Conservation (phyloP, 768 basidiomycete genomes). For the Xanthoconium purpureum region DNA sequence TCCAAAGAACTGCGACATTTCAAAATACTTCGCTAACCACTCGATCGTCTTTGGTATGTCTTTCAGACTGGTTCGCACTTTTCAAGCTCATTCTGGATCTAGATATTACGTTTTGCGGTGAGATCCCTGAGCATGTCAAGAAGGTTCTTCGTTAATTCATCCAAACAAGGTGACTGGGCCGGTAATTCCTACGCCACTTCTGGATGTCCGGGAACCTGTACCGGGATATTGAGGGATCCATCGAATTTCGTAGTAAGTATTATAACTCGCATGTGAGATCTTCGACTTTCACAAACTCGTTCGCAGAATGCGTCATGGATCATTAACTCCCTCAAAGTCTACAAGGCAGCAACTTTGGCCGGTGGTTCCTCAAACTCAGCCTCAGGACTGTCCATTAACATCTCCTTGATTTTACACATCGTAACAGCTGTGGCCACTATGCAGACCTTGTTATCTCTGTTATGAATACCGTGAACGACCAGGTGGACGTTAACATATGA, state of each 20-base stretch:
- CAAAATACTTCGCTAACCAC: slow-evolving; percentile 62
- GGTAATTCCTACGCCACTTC: slow-evolving; percentile 76
- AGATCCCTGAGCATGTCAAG: slow-evolving; percentile 15
- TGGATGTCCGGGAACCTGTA: slow-evolving; percentile 73
- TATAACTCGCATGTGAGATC: background rate
- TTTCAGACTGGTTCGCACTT: background rate
- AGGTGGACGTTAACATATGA: slow-evolving; percentile 1
- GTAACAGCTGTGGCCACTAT: slow-evolving; percentile 4
- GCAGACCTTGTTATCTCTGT: slow-evolving; percentile 12
- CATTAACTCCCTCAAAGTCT: slow-evolving; percentile 77
- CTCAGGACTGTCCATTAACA: background rate
- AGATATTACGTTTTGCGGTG: slow-evolving; percentile 86
- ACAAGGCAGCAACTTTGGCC: slow-evolving; percentile 52
- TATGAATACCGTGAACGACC: slow-evolving; percentile 12
- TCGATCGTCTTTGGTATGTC: slow-evolving; percentile 71
- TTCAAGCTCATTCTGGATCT: slow-evolving; percentile 14
- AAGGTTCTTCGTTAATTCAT: slow-evolving; percentile 5
- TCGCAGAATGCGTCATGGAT: slow-evolving; percentile 75
- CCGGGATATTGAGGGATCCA: slow-evolving; percentile 60
- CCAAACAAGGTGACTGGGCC: slow-evolving; percentile 69
- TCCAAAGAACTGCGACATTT: slow-evolving; percentile 53
- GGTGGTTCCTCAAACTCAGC: slow-evolving; percentile 31
- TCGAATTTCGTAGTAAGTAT: slow-evolving; percentile 63
- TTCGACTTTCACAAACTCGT: slow-evolving; percentile 1
- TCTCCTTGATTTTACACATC: slow-evolving; percentile 10